These are phyloP conservation scores for Hysterangium stoloniferum DNA, from an alignment of 768 basidiomycete genomes.

Conservation along the genomic window DNA sequence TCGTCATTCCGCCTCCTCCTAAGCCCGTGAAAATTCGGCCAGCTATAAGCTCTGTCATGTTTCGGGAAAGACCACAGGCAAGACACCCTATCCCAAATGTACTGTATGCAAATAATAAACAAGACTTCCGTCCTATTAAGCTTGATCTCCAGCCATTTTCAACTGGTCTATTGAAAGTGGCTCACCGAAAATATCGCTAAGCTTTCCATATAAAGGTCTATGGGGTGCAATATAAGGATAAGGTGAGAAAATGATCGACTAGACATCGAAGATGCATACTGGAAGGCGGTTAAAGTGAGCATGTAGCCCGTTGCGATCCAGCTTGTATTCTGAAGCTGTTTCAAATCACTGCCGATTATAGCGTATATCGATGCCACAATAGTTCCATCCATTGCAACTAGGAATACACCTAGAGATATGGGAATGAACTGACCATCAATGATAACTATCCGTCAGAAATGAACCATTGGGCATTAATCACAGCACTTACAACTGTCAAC, in stretches of 20 bases:
- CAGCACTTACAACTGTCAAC: too few relatives aligned
- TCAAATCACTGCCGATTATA: conserved; percentile 47
- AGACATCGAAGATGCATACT: conserved; percentile 33
- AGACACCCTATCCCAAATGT: conserved; percentile 49
- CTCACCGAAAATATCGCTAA: conserved; percentile 49
- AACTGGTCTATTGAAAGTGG: background rate
- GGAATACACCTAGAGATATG: conserved; percentile 39
- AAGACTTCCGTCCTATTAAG: conserved; percentile 37
- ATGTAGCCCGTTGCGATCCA: conserved; percentile 63
- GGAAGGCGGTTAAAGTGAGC: conserved; percentile 52
- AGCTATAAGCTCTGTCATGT: conserved; percentile 45
- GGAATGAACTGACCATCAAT: conserved; percentile 22
- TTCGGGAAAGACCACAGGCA: conserved; percentile 44
- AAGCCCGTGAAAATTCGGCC: conserved; percentile 50
- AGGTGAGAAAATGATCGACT: background rate
- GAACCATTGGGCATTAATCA: too few relatives aligned
- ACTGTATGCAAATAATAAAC: conserved; percentile 46
- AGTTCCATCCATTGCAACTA: conserved; percentile 42
- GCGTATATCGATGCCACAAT: conserved; percentile 47
- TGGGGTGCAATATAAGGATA: background rate
- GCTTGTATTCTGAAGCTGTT: conserved; percentile 55
- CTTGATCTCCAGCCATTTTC: too few relatives aligned
- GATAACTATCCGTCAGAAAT: too few relatives aligned
- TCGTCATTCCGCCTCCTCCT: conserved; percentile 56
- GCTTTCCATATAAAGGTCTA: conserved; percentile 57